Evolutionary conservation across 2,329 filamentous ascomycete genomes (phyloP), one percentile per base, ranked within the genome.

Genomic region (Parastagonospora nodorum): DNA sequence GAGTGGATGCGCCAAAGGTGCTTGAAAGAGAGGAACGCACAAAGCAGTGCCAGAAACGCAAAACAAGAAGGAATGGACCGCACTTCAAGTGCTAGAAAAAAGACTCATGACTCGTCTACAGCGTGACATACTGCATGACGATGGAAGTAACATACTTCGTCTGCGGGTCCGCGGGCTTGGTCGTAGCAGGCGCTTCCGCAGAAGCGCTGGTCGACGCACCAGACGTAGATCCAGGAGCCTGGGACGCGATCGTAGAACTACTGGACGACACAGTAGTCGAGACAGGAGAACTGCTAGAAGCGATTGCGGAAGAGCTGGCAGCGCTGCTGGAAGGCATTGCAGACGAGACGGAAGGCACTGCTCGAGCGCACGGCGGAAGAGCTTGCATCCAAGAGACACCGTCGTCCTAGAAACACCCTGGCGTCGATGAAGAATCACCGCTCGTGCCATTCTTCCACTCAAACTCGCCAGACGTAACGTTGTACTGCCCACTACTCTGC

Each of bases 81-180:
- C 19, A 24, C 19, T 3, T 24, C 19, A 24, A 24, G 19, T 24
- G 19, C 5, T 24, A 24, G 19, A 24, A 24, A 5, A 24, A 24
- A 24, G 19, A 24, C 19, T 24, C 19, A 24, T 5, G 19, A 24
- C 19, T 24, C 19, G 19, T 5, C 19, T 24, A 24, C 19, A 24
- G 19, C 19, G 58, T 63, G 10, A 57, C 52, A 29, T 61, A 63
- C 53, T 60, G 48, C 28, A 55, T 37, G 15, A 61, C 27, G 3
- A 60, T 14, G 0, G 60, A 61, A 2, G 60, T 63, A 27, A 63
- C 46, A 10, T 54, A 42, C 10, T 49, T 48, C 5, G 60, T 63
- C 1, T 30, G 42, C 8, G 50, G 59, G 10, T 44, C 50, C 19
- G 55, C 49, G 0, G 49, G 39, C 12, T 45, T 29, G 8, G 42